Base-by-base conservation (phyloP, 2,329 filamentous ascomycete genomes). In the Pyrenochaeta sp. region DNA sequence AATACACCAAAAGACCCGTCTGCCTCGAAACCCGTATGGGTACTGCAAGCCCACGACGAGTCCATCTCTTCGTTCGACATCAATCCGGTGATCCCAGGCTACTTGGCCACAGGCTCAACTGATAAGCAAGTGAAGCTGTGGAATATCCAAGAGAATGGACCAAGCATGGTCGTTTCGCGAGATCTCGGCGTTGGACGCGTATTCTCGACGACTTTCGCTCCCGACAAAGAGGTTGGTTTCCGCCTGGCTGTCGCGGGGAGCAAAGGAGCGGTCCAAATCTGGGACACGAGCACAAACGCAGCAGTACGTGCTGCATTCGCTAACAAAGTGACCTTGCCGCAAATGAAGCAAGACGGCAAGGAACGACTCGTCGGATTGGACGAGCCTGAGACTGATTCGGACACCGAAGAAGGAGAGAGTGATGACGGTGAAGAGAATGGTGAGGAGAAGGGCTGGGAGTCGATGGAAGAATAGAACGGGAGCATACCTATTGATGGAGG, bases 71-170 rank as follows among this genome's bases (percentile, higher is more conserved):
- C 92, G 0, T 97, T 99, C 76, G 93, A 97, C 77, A 86, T 98
- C 80, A 98, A 97, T 83, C 85, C 89, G 3, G 83, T 89, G 49
- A 92, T 99, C 58, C 94, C 95, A 1, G 95, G 95, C 43, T 97
- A 92, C 84, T 86, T 99, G 79, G 95, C 88, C 13, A 98, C 95
- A 0, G 95, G 93, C 2, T 97, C 93, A 2, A 93, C 91, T 13
- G 95, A 99, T 83, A 94, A 92, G 82, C 91, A 90, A 5, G 93
- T 98, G 69, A 99, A 99, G 84, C 84, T 99, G 56, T 99, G 95
- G 95, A 97, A 97, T 79, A 88, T 97, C 56, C 86, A 90, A 68
- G 79, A 90, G 12, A 86, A 86, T 40, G 93, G 92, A 2, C 95
- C 95, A 1, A 91, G 88, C 59, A 91, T 99, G 87, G 92, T 99